Conservation (phyloP, 1,284 basidiomycete genomes). For the Sporisorium graminicola region DNA sequence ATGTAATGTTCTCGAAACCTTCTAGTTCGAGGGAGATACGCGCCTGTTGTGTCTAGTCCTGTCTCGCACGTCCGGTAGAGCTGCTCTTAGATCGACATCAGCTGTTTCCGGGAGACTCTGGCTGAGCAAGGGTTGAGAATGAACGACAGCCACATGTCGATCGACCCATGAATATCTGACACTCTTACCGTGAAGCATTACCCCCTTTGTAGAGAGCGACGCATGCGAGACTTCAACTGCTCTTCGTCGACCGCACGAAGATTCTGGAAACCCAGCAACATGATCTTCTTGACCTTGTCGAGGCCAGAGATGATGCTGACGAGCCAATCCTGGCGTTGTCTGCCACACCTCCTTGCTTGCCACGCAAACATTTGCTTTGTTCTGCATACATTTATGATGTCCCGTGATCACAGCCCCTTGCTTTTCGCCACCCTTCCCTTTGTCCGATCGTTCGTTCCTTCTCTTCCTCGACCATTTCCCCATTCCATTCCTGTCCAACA, state of each 20-base stretch:
- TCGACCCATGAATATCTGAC: slow-evolving; percentile 1
- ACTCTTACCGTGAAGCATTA: background rate
- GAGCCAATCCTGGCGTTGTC: slow-evolving; percentile 14
- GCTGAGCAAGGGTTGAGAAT: background rate
- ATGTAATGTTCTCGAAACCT: background rate
- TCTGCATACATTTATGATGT: background rate
- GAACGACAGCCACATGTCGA: slow-evolving; percentile 4
- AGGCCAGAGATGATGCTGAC: background rate
- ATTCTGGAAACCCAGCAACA: no score
- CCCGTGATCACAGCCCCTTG: slow-evolving; percentile 22
- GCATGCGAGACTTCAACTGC: background rate
- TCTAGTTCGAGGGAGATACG: background rate
- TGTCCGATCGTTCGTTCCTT: background rate
- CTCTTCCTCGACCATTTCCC: background rate
- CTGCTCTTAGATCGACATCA: background rate
- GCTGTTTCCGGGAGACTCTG: background rate
- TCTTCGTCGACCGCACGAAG: no score
- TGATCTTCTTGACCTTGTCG: background rate
- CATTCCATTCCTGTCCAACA: background rate
- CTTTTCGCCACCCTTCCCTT: slow-evolving; percentile 6
- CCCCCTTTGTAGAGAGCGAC: no score
- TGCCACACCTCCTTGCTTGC: slow-evolving; percentile 15
- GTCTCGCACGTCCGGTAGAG: background rate
- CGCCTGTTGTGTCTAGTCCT: no score
- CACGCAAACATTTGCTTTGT: slow-evolving; percentile 21